phyloP scores from a whole-genome alignment of 768 basidiomycete species.

The Glaciozyma antarctica region DNA sequence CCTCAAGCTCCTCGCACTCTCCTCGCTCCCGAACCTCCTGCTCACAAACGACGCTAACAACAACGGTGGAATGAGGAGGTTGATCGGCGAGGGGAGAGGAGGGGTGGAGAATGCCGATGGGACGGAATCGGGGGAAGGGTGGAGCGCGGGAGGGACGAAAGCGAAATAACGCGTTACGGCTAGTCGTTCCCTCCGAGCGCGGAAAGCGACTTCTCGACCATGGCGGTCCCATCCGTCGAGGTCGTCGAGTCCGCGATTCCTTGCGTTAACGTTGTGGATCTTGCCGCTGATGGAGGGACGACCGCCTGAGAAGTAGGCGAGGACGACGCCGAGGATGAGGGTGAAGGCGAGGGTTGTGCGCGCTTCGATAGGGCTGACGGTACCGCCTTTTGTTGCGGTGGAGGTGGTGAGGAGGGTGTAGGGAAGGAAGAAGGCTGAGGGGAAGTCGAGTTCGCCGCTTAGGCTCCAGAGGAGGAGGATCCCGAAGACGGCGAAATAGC shows the following conservation, averaged over 20 bases:
- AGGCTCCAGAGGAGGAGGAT: slow-evolving; percentile 22
- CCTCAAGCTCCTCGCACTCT: slow-evolving; percentile 10
- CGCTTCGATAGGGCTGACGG: slow-evolving; percentile 26
- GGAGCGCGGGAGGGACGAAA: slow-evolving; percentile 17
- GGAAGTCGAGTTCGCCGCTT: slow-evolving; percentile 26
- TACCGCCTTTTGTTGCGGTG: neutral
- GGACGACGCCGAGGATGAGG: slow-evolving; percentile 29
- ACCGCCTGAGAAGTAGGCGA: slow-evolving; percentile 31
- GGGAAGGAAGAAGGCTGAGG: neutral
- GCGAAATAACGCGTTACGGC: slow-evolving; percentile 27
- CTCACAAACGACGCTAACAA: neutral
- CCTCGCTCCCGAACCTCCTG: slow-evolving; percentile 11
- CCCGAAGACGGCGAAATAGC: slow-evolving; percentile 29
- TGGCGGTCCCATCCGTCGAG: slow-evolving; percentile 32
- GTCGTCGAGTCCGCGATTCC: slow-evolving; percentile 26
- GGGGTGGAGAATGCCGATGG: slow-evolving; percentile 27
- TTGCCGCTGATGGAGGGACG: slow-evolving; percentile 27
- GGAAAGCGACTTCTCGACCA: slow-evolving; percentile 31
- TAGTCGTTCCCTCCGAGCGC: slow-evolving; percentile 24
- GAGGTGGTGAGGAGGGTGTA: neutral
- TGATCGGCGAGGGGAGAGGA: slow-evolving; percentile 21
- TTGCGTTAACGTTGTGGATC: neutral
- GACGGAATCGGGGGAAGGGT: neutral
- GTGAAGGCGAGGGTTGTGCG: slow-evolving; percentile 31
- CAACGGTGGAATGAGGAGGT: slow-evolving; percentile 8